Evolutionary conservation across 441 rosid genomes (phyloP).

Genomic region (Adansonia madagascariensis): DNA sequence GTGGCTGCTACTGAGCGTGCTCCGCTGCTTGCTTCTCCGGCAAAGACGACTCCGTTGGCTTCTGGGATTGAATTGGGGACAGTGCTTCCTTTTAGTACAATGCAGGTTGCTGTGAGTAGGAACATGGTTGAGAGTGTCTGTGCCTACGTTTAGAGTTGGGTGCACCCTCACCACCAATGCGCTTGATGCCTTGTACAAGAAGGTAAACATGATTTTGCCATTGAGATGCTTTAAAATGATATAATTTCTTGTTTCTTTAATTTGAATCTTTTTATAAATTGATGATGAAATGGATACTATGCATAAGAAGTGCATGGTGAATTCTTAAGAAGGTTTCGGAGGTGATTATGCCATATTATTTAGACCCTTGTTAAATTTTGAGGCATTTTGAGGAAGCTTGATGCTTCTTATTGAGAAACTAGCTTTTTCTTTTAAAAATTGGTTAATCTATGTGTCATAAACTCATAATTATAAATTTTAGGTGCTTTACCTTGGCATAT

Average conservation of each 20-base stretch:
- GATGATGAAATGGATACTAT: background rate
- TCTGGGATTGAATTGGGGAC: conserved; percentile 53
- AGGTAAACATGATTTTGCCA: conserved; percentile 41
- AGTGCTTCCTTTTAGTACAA: conserved; percentile 74
- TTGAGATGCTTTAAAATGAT: background rate
- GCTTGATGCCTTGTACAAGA: conserved; percentile 80
- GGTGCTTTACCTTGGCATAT: background rate
- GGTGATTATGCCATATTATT: background rate
- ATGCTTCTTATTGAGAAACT: background rate
- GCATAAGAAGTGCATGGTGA: background rate
- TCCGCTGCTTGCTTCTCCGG: conserved; percentile 20
- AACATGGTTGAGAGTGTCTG: conserved; percentile 79
- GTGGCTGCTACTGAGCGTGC: conserved; percentile 21
- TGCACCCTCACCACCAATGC: conserved; percentile 75
- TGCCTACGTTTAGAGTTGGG: conserved; percentile 89
- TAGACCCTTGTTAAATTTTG: background rate
- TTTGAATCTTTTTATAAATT: background rate
- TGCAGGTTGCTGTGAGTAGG: conserved; percentile 79
- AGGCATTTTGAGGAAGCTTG: background rate
- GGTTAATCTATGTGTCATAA: background rate
- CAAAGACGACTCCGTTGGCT: conserved; percentile 24
- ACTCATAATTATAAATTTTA: background rate
- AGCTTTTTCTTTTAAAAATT: background rate
- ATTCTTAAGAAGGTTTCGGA: background rate
- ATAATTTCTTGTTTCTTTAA: conserved; percentile 34